Percentiles rank a stretch among this genome's conserved stretches.
phyloP scores from a whole-genome alignment of 2,329 filamentous ascomycete species.

The Talaromyces atroroseus region DNA sequence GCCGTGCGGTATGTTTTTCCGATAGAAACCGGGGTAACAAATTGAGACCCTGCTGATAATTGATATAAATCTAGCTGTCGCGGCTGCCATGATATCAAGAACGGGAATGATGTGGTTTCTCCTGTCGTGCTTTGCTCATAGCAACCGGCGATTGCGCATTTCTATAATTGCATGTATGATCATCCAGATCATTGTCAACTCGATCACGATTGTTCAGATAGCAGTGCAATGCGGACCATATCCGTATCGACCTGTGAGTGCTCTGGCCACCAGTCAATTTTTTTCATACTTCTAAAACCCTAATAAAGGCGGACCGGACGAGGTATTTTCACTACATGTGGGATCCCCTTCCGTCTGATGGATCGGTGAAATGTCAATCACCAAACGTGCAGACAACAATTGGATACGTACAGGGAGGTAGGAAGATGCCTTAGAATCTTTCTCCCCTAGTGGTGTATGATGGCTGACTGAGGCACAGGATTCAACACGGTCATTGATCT shows the following conservation, averaged over 20 bases:
- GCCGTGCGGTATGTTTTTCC: slow-evolving; percentile 16
- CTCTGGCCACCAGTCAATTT: slow-evolving; percentile 10
- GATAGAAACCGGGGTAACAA: neutral
- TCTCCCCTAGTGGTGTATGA: neutral
- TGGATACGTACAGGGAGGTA: slow-evolving; percentile 34
- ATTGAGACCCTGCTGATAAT: slow-evolving; percentile 15
- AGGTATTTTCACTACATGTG: slow-evolving; percentile 36
- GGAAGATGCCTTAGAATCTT: neutral
- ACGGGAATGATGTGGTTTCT: slow-evolving; percentile 36
- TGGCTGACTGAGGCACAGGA: slow-evolving; percentile 15
- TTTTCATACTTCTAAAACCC: neutral
- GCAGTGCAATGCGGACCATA: slow-evolving; percentile 32
- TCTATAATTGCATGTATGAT: slow-evolving; percentile 28
- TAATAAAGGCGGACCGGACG: slow-evolving; percentile 22
- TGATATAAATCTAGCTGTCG: slow-evolving; percentile 21
- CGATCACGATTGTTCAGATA: slow-evolving; percentile 30
- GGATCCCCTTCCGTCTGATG: slow-evolving; percentile 29
- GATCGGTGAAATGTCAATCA: slow-evolving; percentile 31
- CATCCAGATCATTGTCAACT: slow-evolving; percentile 29
- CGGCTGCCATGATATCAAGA: slow-evolving; percentile 30
- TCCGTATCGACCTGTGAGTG: slow-evolving; percentile 24
- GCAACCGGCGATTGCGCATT: slow-evolving; percentile 24
- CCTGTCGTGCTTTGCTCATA: slow-evolving; percentile 29
- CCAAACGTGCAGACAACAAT: slow-evolving; percentile 29
- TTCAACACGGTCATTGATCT: slow-evolving; percentile 33